Base-by-base conservation (phyloP, 805 yeast genomes). In the Suhomyces sp. region DNA sequence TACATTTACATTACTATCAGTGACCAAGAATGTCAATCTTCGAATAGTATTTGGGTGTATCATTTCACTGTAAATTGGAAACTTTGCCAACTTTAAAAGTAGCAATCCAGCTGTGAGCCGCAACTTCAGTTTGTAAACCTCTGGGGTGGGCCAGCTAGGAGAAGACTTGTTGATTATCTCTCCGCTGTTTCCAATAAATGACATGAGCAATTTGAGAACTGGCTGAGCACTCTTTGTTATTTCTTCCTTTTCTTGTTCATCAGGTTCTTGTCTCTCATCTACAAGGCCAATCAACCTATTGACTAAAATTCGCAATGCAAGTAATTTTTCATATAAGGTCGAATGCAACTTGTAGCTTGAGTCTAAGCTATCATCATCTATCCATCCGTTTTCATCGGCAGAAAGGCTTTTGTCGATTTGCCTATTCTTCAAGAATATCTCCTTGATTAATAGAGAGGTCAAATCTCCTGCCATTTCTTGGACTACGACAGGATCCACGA, bases 111-210 rank as follows among this genome's bases (percentile, higher is more conserved):
- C 93, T 31, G 72, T 75, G 9, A 88, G 69, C 58, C 96, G 75
- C 46, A 90, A 66, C 55, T 82, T 79, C 53, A 84, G 77, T 61
- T 85, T 86, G 60, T 72, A 84, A 33, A 70, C 69, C 22, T 63
- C 70, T 3, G 96, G 96, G 0, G 96, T 87, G 13, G 87, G 84
- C 57, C 67, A 75, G 15, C 69, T 67, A 8, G 66, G 70, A 4
- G 75, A 59, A 49, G 75, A 74, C 21, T 53, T 67, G 64, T 49
- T 79, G 56, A 85, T 81, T 29, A 90, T 77, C 60, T 91, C 97
- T 25, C 97, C 97, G 44, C 87, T 87, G 62, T 85, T 85, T 1
- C 84, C 81, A 46, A 90, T 80, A 31, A 88, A 71, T 1, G 90
- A 81, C 31, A 81, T 73, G 27, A 90, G 73, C 24, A 90, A 68